Evolutionary conservation across 140 eudicot species (phyloP).

Genomic region (Erigeron philadelphicus): DNA sequence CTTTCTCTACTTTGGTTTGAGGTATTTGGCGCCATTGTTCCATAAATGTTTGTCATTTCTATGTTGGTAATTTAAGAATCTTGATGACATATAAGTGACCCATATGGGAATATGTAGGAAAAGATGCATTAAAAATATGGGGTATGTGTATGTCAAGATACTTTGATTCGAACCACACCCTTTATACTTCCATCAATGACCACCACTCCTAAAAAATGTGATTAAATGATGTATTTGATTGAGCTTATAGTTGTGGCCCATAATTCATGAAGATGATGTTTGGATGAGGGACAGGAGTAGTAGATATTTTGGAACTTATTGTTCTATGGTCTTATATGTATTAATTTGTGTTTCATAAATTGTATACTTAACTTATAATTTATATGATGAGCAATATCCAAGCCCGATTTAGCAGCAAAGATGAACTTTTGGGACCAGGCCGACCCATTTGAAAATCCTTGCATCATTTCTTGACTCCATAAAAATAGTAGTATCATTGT

Average conservation of each 20-base stretch:
- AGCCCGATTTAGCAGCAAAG: slow-evolving; percentile 63
- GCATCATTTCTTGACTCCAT: slow-evolving; percentile 28
- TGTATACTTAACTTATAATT: too few relatives aligned
- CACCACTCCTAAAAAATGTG: too few relatives aligned
- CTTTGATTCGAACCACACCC: background rate
- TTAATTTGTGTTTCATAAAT: too few relatives aligned
- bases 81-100: background rate
- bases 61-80: background rate
- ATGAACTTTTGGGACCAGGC: slow-evolving; percentile 55
- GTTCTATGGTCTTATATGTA: too few relatives aligned
- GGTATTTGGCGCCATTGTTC: background rate
- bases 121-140: too few relatives aligned
- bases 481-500: slow-evolving; percentile 15
- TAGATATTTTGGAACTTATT: too few relatives aligned
- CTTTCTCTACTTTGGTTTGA: slow-evolving; percentile 18
- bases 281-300: too few relatives aligned
- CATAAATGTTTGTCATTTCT: background rate
- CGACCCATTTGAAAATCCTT: slow-evolving; percentile 46
- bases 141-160: background rate
- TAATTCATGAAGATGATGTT: too few relatives aligned
- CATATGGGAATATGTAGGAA: background rate
- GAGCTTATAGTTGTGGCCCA: too few relatives aligned
- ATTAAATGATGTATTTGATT: too few relatives aligned
- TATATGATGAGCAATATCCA: slow-evolving; percentile 27
- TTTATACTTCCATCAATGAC: too few relatives aligned